A percentile compares a stretch with the other conserved stretches of the same genome.
phyloP scores from a whole-genome alignment of 306 rosid species.

The Hippophae gyantsensis region DNA sequence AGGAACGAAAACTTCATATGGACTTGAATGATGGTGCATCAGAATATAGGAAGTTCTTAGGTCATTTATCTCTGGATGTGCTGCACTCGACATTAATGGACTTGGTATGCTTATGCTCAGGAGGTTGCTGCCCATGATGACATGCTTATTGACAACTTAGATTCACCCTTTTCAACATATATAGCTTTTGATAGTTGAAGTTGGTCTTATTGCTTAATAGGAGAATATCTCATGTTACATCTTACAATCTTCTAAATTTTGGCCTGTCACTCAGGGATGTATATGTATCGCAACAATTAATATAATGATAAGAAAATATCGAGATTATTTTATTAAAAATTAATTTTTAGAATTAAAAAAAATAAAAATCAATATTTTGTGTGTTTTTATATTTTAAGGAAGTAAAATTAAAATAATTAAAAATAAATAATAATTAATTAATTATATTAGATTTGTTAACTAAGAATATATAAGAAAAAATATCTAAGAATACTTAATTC shows the following conservation, averaged over 20 bases:
- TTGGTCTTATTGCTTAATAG: background rate
- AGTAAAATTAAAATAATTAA: too few relatives aligned
- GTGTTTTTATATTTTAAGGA: too few relatives aligned
- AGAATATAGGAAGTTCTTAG: constrained; percentile 62
- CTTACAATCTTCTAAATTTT: background rate
- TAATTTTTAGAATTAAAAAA: too few relatives aligned
- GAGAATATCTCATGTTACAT: background rate
- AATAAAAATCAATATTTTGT: too few relatives aligned
- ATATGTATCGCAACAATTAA: too few relatives aligned
- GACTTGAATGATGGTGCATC: constrained; percentile 45
- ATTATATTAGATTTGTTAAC: too few relatives aligned
- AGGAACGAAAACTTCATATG: constrained; percentile 51
- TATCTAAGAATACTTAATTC: too few relatives aligned
- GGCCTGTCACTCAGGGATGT: background rate
- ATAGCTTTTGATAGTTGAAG: background rate
- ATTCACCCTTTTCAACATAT: background rate
- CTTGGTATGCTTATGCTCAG: constrained; percentile 62
- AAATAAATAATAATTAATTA: too few relatives aligned
- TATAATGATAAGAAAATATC: too few relatives aligned
- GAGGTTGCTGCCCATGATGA: constrained; percentile 33
- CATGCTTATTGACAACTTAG: background rate
- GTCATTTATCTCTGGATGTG: constrained; percentile 70
- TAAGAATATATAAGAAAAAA: too few relatives aligned
- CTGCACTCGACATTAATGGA: constrained; percentile 73
- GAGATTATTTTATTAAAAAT: too few relatives aligned